These are phyloP conservation scores for Arabidopsis lyrata DNA, from an alignment of 441 rosid species.

Conservation along the genomic window DNA sequence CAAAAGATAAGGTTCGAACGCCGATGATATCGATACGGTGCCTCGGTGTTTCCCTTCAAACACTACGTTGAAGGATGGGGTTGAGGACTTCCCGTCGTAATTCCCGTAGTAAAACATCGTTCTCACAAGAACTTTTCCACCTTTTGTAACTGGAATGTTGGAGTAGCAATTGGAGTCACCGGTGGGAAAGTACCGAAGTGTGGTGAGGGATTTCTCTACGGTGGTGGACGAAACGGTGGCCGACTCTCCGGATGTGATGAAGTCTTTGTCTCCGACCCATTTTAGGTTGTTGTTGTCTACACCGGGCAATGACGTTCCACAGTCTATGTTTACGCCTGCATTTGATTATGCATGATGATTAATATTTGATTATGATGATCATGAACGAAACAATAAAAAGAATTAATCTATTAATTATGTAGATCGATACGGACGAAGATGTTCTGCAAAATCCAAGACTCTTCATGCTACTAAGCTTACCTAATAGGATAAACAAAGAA, in stretches of 20 bases:
- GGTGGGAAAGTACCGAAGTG: constrained; percentile 57
- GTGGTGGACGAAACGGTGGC: constrained; percentile 29
- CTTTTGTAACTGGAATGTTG: constrained; percentile 34
- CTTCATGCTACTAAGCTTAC: not conserved
- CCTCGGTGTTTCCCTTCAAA: constrained; percentile 61
- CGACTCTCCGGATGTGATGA: constrained; percentile 42
- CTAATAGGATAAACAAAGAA: not conserved
- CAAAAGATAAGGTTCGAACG: too few relatives aligned
- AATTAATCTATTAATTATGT: not conserved
- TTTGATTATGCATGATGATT: not conserved
- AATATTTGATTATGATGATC: too few relatives aligned
- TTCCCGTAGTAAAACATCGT: constrained; percentile 54
- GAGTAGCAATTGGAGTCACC: constrained; percentile 65
- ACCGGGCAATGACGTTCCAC: constrained; percentile 51
- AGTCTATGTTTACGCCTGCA: constrained; percentile 53
- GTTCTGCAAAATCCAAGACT: constrained; percentile 6
- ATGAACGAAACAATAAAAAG: not conserved
- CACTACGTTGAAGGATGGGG: constrained; percentile 58
- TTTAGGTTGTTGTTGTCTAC: constrained; percentile 40
- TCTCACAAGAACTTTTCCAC: constrained; percentile 46
- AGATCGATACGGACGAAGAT: not conserved
- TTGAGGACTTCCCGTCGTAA: constrained; percentile 54
- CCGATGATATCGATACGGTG: not conserved
- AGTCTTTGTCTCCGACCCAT: constrained; percentile 60
- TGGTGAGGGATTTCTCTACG: constrained; percentile 43